phyloP scores from a whole-genome alignment of 345 rosid species.

The Geranium rotundifolium region DNA sequence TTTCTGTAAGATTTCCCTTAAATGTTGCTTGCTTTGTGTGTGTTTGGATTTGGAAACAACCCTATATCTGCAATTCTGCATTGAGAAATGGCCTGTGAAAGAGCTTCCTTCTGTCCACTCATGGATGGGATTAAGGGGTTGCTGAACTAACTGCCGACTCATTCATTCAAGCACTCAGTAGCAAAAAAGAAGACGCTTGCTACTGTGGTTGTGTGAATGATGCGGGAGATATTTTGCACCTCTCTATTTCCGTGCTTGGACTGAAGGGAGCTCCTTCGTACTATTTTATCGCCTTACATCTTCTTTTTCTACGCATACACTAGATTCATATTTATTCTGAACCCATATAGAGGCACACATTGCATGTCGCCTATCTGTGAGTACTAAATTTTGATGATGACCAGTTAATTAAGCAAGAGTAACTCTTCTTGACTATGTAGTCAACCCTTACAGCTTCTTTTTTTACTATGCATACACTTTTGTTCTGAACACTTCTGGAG shows the following conservation, averaged over 20 bases:
- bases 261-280: constrained; percentile 99
- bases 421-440: no score
- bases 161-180: constrained; percentile 67
- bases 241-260: constrained; percentile 79
- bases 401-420: no score
- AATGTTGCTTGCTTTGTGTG: neutral
- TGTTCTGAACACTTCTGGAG: no score
- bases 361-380: no score
- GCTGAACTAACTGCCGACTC: constrained; percentile 91
- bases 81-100: constrained; percentile 26
- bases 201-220: constrained; percentile 87
- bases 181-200: constrained; percentile 9
- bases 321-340: no score
- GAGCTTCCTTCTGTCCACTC: constrained; percentile 93
- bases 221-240: constrained; percentile 82
- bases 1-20: neutral
- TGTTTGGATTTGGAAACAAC: neutral
- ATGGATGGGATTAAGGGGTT: constrained; percentile 35
- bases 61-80: constrained; percentile 1
- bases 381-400: no score
- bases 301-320: no score
- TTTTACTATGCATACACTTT: no score
- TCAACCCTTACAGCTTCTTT: no score
- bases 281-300: neutral
- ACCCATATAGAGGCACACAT: no score